Conservation (phyloP, 495 filamentous ascomycete species). For the Neurospora terricola region DNA sequence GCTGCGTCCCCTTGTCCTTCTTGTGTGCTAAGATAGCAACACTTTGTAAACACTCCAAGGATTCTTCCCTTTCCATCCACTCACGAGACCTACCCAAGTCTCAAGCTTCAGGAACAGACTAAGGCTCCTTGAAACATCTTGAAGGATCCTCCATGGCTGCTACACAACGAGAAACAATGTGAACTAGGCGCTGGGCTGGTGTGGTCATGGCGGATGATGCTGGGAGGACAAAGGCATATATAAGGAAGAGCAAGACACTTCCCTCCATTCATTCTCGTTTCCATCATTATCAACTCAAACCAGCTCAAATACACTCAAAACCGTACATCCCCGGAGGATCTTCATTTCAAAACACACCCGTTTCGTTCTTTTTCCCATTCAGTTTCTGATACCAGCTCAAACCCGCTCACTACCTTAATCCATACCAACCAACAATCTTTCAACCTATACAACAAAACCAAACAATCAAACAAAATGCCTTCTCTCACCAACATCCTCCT, state of each 20-base stretch:
- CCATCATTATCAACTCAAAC: not conserved
- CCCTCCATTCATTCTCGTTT: not conserved
- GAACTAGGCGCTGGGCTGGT: not conserved
- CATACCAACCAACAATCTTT: not conserved
- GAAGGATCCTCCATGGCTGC: not conserved
- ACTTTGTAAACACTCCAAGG: not conserved
- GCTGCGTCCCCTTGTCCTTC: not conserved
- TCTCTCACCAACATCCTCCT: constrained; percentile 9
- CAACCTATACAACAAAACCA: not conserved
- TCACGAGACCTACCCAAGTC: not conserved
- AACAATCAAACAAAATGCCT: not conserved
- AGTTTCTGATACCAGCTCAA: not conserved
- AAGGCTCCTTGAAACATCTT: not conserved
- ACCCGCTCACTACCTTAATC: not conserved
- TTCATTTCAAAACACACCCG: not conserved
- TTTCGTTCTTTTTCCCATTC: not conserved
- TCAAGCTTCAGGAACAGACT: not conserved
- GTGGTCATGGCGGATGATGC: not conserved
- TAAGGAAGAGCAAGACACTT: not conserved
- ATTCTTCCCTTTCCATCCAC: not conserved
- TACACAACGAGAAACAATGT: not conserved
- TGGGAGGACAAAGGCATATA: not conserved
- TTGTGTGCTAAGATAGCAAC: not conserved
- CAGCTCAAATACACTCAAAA: not conserved
- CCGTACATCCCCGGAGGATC: not conserved